Percentiles rank a stretch among this genome's conserved stretches.
These are phyloP conservation scores for Myrmaecium sp. DNA, from an alignment of 2,329 filamentous ascomycete genomes.

Conservation along the genomic window DNA sequence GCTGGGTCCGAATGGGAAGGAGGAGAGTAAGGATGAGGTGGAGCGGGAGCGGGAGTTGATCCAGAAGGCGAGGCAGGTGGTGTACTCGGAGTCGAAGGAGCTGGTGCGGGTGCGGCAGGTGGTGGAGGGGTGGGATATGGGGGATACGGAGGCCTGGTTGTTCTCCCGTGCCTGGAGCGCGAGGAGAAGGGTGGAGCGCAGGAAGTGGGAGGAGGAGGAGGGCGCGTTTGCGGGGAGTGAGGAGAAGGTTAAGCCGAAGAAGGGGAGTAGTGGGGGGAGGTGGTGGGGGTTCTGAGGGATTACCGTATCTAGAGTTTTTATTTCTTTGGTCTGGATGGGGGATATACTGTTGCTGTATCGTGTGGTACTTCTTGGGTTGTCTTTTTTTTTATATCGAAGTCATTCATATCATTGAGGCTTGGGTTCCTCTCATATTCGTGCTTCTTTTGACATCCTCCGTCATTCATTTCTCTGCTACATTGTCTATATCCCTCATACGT, in stretches of 20 bases:
- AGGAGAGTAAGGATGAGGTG: conserved; percentile 36
- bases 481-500: no score
- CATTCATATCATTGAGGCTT: no score
- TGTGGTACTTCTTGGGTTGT: no score
- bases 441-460: no score
- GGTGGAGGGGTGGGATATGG: conserved; percentile 38
- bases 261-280: conserved; percentile 15
- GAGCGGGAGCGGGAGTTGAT: conserved; percentile 39
- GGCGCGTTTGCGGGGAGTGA: conserved; percentile 44
- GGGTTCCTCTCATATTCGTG: no score
- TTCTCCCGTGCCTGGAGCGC: conserved; percentile 55
- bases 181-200: conserved; percentile 43
- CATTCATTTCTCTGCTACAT: no score
- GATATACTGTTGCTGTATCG: no score
- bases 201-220: conserved; percentile 55
- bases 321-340: not conserved
- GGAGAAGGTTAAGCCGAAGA: conserved; percentile 35
- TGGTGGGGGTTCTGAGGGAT: conserved; percentile 14
- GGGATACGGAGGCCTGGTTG: conserved; percentile 62
- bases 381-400: no score
- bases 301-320: no score
- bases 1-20: conserved; percentile 31
- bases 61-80: conserved; percentile 29
- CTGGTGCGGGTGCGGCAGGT: conserved; percentile 22
- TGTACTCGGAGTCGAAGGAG: conserved; percentile 18